Percentiles rank a stretch among this genome's conserved stretches.
These are phyloP conservation scores for Apiotrichum veenhuisii DNA, from an alignment of 1,284 basidiomycete species.

Conservation along the genomic window DNA sequence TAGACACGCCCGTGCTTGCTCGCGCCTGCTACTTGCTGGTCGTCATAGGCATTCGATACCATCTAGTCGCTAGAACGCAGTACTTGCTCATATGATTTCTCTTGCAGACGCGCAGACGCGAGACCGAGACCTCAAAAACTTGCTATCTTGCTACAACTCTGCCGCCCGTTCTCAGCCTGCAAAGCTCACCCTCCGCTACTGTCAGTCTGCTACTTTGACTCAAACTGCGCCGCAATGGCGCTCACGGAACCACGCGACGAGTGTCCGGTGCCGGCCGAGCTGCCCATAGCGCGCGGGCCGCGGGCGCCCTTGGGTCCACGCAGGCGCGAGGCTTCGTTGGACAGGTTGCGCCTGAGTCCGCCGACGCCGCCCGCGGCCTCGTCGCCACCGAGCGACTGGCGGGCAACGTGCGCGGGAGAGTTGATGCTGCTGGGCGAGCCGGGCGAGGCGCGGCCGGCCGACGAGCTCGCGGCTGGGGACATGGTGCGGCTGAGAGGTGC, in stretches of 20 bases:
- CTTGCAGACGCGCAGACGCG: too few species aligned
- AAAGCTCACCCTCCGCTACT: not conserved
- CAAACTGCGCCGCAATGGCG: slow-evolving; percentile 32
- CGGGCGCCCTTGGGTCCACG: slow-evolving; percentile 41
- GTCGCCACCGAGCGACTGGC: slow-evolving; percentile 20
- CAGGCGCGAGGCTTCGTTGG: slow-evolving; percentile 51
- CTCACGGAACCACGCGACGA: slow-evolving; percentile 25
- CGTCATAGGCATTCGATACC: too few species aligned
- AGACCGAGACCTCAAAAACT: too few species aligned
- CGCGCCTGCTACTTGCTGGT: too few species aligned
- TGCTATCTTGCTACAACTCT: too few species aligned
- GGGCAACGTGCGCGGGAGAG: slow-evolving; percentile 13
- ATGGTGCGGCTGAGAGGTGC: slow-evolving; percentile 22
- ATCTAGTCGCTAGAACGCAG: too few species aligned
- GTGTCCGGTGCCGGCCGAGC: slow-evolving; percentile 21
- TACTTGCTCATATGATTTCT: too few species aligned
- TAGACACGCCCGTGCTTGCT: too few species aligned
- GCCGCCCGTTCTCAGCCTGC: not conserved
- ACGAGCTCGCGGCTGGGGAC: slow-evolving; percentile 1
- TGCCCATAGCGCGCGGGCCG: slow-evolving; percentile 32
- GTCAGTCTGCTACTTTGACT: slow-evolving; percentile 13
- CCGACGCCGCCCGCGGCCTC: slow-evolving; percentile 18
- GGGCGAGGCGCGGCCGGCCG: slow-evolving; percentile 8
- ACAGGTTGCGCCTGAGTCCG: slow-evolving; percentile 51
- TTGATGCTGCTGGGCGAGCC: slow-evolving; percentile 11